Evolutionary conservation across 495 filamentous ascomycete genomes (phyloP), one percentile per base, ranked within the genome.

Genomic region (Trypethelium eluteriae): DNA sequence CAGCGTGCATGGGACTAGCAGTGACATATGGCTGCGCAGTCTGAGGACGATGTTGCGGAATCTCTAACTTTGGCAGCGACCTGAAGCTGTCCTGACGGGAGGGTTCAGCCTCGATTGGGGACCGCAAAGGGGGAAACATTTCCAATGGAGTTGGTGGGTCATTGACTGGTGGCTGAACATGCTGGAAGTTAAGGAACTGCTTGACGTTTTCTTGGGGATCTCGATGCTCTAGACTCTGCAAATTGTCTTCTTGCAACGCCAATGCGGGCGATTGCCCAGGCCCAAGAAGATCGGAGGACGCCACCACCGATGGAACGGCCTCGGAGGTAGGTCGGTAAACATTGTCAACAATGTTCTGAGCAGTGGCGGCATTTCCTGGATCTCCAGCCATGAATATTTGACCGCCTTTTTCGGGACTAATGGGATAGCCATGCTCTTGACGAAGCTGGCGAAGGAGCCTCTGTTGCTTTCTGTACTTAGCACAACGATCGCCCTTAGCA

Each of bases 201-300:
- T 89, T 85, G 32, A 98, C 89, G 69, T 90, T 95, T 75, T 98
- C 93, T 71, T 92, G 91, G 7, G 93, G 91, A 75, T 98, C 93
- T 39, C 86, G 83, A 1, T 76, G 76, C 63, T 86, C 77, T 11
- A 98, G 76, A 62, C 81, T 84, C 44, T 84, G 82, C 10, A 98
- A 85, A 10, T 78, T 80, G 64, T 87, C 85, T 73, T 89, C 84
- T 63, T 92, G 86, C 39, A 97, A 81, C 34, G 84, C 83, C 68
- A 92, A 80, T 39, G 84, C 80, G 41, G 86, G 80, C 47, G 81
- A 73, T 62, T 80, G 80, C 61, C 78, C 83, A 18, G 88, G 86
- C 7, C 92, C 93, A 64, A 96, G 82, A 2, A 91, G 81, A 77
- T 96, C 93, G 5, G 93, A 96, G 1, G 93, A 97, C 18, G 93